Conservation (phyloP, 2,329 filamentous ascomycete species). For the Epichloe hybrida region DNA sequence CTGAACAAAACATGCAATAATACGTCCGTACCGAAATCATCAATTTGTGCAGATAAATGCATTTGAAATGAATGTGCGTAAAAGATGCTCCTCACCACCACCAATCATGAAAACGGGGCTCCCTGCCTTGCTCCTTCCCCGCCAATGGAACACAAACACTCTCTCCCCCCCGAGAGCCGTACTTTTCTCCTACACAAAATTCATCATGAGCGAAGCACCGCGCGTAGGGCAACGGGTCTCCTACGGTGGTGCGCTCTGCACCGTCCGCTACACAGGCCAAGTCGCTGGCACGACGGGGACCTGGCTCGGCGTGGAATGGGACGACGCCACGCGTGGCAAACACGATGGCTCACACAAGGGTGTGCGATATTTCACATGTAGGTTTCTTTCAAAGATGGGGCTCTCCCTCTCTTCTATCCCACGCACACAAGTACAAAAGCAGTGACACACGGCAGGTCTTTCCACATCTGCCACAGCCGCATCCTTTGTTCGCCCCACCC, state of each 20-base stretch:
- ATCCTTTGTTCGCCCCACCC: conserved; percentile 73
- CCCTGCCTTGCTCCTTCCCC: background rate
- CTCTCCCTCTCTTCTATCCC: background rate
- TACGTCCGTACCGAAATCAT: too few relatives aligned
- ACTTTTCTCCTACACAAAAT: background rate
- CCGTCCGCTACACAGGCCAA: conserved; percentile 67
- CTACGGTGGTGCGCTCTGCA: conserved; percentile 65
- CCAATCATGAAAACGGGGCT: background rate
- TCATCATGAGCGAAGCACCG: conserved; percentile 24
- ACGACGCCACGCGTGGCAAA: conserved; percentile 74
- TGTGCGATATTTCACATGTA: conserved; percentile 72
- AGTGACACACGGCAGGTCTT: conserved; percentile 30
- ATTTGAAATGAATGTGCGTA: too few relatives aligned
- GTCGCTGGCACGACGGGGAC: conserved; percentile 62
- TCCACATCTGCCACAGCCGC: conserved; percentile 55
- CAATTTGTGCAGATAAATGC: too few relatives aligned
- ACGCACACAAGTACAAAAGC: background rate
- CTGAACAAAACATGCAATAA: too few relatives aligned
- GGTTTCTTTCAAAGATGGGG: conserved; percentile 8
- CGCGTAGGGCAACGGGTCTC: conserved; percentile 64
- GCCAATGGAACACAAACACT: background rate
- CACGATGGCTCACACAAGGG: conserved; percentile 77
- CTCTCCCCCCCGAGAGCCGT: background rate
- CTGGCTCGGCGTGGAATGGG: conserved; percentile 97
- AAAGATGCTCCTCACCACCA: too few relatives aligned